Evolutionary conservation across 306 rosid genomes (phyloP), one percentile per base, ranked within the genome.

Genomic region (Lathyrus tuberosus): DNA sequence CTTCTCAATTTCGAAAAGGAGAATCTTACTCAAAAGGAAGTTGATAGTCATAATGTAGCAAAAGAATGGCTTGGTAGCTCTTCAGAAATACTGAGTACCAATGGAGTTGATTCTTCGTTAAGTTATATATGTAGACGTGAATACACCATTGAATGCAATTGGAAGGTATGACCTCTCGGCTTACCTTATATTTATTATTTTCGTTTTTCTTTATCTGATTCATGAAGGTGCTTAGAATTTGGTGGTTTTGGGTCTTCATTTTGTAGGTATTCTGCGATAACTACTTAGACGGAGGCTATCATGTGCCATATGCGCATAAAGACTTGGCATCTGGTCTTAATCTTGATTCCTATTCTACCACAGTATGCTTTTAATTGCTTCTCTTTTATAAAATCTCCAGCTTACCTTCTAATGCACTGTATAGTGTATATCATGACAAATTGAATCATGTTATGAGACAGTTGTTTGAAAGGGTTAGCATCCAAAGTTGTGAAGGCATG

Each of bases 281-380:
- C 92, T 93, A 88, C 82, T 81, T 93, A 56, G 98, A 93, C 70
- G 98, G 98, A 24, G 98, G 98, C 66, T 93, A 93, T 76, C 98
- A 93, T 37, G 98, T 90, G 24, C 93, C 98, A 12, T 88, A 83
- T 81, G 98, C 91, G 1, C 98, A 93, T 81, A 90, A 90, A 81
- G 91, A 81, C 84, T 87, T 93, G 4, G 91, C 96, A 68, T 84
- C 86, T 15, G 87, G 88, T 83, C 98, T 93, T 63, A 78, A 90
- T 70, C 86, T 93, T 14, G 86, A 93, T 20, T 82, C 91, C 41
- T 93, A 93, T 80, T 80, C 87, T 59, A 93, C 82, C 44, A 74
- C 79, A 18, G 98, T 93, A 89, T 35, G 81, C 42, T 77, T 84
- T 72, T 67, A 61, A 13, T 73, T 77, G 52, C 59, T 62, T 72